Evolutionary conservation across 164 flowering plant species (phyloP).

Genomic region (Sextonia rubra): DNA sequence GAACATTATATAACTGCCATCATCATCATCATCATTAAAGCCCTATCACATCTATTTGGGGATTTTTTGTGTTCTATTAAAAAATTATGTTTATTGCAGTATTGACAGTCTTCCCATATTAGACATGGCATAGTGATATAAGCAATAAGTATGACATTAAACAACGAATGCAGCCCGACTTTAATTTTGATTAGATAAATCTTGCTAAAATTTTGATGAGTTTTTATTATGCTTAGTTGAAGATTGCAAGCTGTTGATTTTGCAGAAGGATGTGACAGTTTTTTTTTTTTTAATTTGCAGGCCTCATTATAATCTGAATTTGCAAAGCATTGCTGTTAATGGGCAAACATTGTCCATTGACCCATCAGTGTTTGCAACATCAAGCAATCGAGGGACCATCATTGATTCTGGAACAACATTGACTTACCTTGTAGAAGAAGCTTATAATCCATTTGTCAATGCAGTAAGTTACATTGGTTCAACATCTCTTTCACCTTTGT

Average conservation of each 20-base stretch:
- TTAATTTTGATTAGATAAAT: too few species aligned
- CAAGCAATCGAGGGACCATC: slow-evolving; percentile 72
- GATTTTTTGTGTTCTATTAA: too few species aligned
- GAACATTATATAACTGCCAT: too few species aligned
- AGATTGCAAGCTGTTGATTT: neutral
- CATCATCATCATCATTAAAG: too few species aligned
- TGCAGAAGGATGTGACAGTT: slow-evolving; percentile 6
- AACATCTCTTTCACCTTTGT: neutral
- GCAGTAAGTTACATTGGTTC: slow-evolving; percentile 51
- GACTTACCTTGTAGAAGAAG: slow-evolving; percentile 88
- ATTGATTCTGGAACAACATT: slow-evolving; percentile 97
- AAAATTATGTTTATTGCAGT: too few species aligned
- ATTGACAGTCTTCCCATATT: too few species aligned
- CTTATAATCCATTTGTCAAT: slow-evolving; percentile 62
- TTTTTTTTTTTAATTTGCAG: slow-evolving; percentile 41
- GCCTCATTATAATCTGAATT: slow-evolving; percentile 92
- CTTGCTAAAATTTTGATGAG: too few species aligned
- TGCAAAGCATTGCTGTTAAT: slow-evolving; percentile 80
- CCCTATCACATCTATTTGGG: too few species aligned
- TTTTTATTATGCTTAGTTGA: too few species aligned
- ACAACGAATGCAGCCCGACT: too few species aligned
- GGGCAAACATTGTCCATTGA: slow-evolving; percentile 71
- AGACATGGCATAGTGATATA: too few species aligned
- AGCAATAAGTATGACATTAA: too few species aligned
- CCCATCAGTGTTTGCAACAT: slow-evolving; percentile 68